Evolutionary conservation across 2,329 filamentous ascomycete species (phyloP), one percentile per base, ranked within the genome.

Genomic region (Aspergillus terreus): DNA sequence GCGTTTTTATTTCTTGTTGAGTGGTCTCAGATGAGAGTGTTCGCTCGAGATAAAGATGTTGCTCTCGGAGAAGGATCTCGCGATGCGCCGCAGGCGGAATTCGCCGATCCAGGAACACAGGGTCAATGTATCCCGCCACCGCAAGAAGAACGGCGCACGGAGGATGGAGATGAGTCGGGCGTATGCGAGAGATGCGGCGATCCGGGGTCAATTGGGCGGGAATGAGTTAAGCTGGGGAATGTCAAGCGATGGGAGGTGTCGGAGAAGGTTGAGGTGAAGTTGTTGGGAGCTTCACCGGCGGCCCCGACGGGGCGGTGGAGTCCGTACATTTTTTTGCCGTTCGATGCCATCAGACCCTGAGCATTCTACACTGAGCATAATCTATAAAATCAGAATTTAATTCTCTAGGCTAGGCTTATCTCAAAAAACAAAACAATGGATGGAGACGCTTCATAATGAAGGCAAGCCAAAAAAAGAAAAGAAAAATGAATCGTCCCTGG

Each of bases 261-360:
- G 51, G 58, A 52, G 58, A 61, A 55, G 40, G 68, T 71, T 70
- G 68, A 71, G 66, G 63, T 70, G 68, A 71, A 65, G 63, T 59
- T 60, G 64, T 67, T 67, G 64, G 62, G 65, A 68, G 63, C 64
- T 67, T 70, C 66, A 68, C 68, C 68, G 68, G 67, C 60, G 57
- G 60, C 66, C 67, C 62, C 66, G 66, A 63, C 63, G 57, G 68
- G 69, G 70, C 70, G 40, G 40, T 42, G 40, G 40, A 42, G 40
- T 42, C 40, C 40, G 40, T 17, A 17, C 40, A 19, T 42, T 42
- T 17, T 17, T 38, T 38, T n/a, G 35, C 35, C 35, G 35, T 38
- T 42, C 19, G 57, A 69, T 67, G 66, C 68, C 68, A 23, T 23
- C 7, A 9, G 27, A 11, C 27, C 6, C 10, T 30, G 27, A 3